Conservation (phyloP, 2,329 filamentous ascomycete genomes). For the Septoria petroselini region DNA sequence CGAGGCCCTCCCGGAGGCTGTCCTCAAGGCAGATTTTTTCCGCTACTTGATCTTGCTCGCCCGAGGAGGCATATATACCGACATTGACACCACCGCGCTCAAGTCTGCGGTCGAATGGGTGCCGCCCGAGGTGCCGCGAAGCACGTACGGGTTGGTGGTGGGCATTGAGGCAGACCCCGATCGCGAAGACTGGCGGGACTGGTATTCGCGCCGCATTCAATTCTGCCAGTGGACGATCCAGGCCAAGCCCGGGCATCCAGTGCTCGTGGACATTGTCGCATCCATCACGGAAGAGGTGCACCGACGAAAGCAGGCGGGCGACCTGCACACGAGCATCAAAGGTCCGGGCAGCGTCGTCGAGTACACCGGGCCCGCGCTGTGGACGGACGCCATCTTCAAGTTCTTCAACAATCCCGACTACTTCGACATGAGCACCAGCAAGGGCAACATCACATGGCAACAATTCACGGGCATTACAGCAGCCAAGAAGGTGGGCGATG, state of each 20-base stretch:
- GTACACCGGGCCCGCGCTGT: slow-evolving; percentile 88
- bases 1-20: slow-evolving; percentile 47
- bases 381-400: slow-evolving; percentile 88
- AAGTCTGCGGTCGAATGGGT: slow-evolving; percentile 85
- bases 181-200: slow-evolving; percentile 84
- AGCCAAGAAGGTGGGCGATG: slow-evolving; percentile 86
- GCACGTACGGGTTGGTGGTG: slow-evolving; percentile 78
- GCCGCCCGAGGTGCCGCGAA: slow-evolving; percentile 70
- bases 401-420: slow-evolving; percentile 91
- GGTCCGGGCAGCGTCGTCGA: slow-evolving; percentile 66
- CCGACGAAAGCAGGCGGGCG: slow-evolving; percentile 64
- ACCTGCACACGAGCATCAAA: slow-evolving; percentile 59
- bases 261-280: slow-evolving; percentile 81
- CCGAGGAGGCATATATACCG: slow-evolving; percentile 72
- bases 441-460: slow-evolving; percentile 73
- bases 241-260: slow-evolving; percentile 87
- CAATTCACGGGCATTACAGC: slow-evolving; percentile 85
- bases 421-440: slow-evolving; percentile 73
- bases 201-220: slow-evolving; percentile 94
- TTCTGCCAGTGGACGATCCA: slow-evolving; percentile 99
- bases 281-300: slow-evolving; percentile 82
- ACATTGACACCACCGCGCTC: slow-evolving; percentile 84
- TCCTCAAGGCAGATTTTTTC: slow-evolving; percentile 64
- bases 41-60: slow-evolving; percentile 70
- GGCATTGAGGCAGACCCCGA: slow-evolving; percentile 97